Percentiles rank a stretch among this genome's conserved stretches.
Evolutionary conservation across 352 stramenopile genomes (phyloP).

Genomic region (Pythium myriotylum): DNA sequence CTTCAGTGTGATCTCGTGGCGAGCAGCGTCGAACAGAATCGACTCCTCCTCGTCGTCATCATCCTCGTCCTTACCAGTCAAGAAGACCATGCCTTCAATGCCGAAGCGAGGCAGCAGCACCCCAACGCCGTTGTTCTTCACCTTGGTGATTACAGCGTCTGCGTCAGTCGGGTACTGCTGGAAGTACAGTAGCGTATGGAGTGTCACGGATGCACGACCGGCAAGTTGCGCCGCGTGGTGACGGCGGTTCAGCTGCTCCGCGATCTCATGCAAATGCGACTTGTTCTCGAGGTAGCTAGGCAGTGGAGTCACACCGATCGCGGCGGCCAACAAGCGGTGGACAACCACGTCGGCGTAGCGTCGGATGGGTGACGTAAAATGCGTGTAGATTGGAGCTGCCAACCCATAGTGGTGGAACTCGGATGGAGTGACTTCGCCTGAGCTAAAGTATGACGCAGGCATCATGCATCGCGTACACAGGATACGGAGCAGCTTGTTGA

Average conservation of each 20-base stretch:
- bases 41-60: conserved; percentile 45
- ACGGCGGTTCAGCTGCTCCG: conserved; percentile 97
- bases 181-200: conserved; percentile 99
- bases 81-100: conserved; percentile 96
- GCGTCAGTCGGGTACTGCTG: conserved; percentile 76
- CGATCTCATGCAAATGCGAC: conserved; percentile 94
- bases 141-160: conserved; percentile 95
- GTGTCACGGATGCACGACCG: conserved; percentile 93
- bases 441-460: conserved; percentile 98
- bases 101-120: conserved; percentile 98
- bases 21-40: conserved; percentile 50
- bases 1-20: conserved; percentile 65
- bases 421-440: conserved; percentile 92
- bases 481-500: conserved; percentile 98
- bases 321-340: conserved; percentile 96
- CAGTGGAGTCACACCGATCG: conserved; percentile 95
- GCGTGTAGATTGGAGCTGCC: conserved; percentile 98
- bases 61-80: conserved; percentile 73
- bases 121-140: conserved; percentile 93
- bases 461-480: conserved; percentile 98
- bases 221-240: conserved; percentile 97
- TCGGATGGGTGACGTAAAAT: conserved; percentile 99
- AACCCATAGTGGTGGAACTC: conserved; percentile 99
- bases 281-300: conserved; percentile 94
- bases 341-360: conserved; percentile 98